Percentiles rank a stretch among this genome's conserved stretches.
phyloP scores from a whole-genome alignment of 2,329 filamentous ascomycete species.

The Orbilia blumenaviensis region DNA sequence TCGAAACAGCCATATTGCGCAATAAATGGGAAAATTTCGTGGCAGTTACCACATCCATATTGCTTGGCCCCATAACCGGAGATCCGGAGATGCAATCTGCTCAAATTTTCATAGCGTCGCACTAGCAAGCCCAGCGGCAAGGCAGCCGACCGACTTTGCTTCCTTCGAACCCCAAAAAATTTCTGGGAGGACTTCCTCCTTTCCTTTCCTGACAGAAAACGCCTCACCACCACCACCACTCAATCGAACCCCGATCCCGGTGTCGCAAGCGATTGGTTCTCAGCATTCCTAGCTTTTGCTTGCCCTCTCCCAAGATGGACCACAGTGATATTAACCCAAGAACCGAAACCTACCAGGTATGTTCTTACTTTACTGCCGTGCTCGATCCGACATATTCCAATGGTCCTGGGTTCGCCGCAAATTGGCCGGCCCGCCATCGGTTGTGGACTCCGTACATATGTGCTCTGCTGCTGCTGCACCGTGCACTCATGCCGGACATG shows the following conservation, averaged over 20 bases:
- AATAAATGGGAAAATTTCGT: constrained; percentile 41
- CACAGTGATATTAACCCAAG: constrained; percentile 16
- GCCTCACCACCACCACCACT: constrained; percentile 26
- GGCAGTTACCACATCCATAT: neutral
- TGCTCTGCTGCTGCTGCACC: no score
- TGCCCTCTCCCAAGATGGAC: constrained; percentile 13
- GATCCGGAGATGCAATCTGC: constrained; percentile 20
- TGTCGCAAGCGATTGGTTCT: constrained; percentile 51
- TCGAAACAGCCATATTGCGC: constrained; percentile 49
- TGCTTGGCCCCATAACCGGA: constrained; percentile 46
- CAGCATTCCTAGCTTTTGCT: constrained; percentile 3
- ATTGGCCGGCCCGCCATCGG: constrained; percentile 23
- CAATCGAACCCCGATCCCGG: constrained; percentile 33
- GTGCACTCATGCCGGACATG: neutral
- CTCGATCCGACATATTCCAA: constrained; percentile 33
- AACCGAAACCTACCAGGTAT: constrained; percentile 19
- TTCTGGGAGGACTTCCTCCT: constrained; percentile 34
- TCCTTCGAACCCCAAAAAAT: constrained; percentile 8
- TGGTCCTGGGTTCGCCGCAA: constrained; percentile 27
- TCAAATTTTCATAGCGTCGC: constrained; percentile 26
- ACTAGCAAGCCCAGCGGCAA: constrained; percentile 26
- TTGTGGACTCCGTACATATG: constrained; percentile 1
- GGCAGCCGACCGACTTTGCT: constrained; percentile 16
- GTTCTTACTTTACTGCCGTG: neutral
- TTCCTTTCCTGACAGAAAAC: constrained; percentile 20